Base-by-base conservation (phyloP, 1,284 basidiomycete genomes). In the Rhodotorula sp. region DNA sequence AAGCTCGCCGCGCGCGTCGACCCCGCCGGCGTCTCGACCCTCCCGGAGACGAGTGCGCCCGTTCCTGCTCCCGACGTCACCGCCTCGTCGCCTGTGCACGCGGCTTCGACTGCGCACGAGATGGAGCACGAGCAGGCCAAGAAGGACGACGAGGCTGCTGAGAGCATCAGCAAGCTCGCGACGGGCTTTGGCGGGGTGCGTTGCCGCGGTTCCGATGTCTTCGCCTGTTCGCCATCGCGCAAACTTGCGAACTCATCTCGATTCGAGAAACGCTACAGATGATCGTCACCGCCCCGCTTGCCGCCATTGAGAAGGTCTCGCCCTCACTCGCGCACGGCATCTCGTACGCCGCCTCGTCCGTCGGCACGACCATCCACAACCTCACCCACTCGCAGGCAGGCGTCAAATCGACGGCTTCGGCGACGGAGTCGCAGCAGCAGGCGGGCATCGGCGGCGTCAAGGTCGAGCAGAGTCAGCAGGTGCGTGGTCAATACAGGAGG, bases 261-360 rank as follows among this genome's bases (percentile, higher is more conserved):
- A 3, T 16, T 0, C 4, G 13, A 7, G 17, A 7, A 17, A 17
- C 25, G 34, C 3, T 16, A 13, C 54, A 64, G 63, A 64, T 66
- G 50, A 7, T 59, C 49, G 48, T 64, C 49, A 58, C n/a, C 14
- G 61, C 56, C 13, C 67, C 67, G 19, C 49, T 68, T 25, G 56
- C 67, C 41, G 67, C 55, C 12, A 46, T 68, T 50, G 67, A 68
- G 23, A 68, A 68, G 52, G 50, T 68, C 19, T 58, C 61, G 56
- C 67, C 67, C 8, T 14, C 25, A 7, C 45, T 68, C 25, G 67
- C 67, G 7, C 61, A 68, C 25, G 50, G 57, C n/a, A 42, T 68
- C 45, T 21, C 41, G 21, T 2, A 16, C 21, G 64, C 45, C 41
- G 58, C 44, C 9, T 49, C 44, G 21, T 27, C 44, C 21, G 50